Conservation (phyloP, 2,329 filamentous ascomycete genomes). For the Plectosphaerella cucumerina region DNA sequence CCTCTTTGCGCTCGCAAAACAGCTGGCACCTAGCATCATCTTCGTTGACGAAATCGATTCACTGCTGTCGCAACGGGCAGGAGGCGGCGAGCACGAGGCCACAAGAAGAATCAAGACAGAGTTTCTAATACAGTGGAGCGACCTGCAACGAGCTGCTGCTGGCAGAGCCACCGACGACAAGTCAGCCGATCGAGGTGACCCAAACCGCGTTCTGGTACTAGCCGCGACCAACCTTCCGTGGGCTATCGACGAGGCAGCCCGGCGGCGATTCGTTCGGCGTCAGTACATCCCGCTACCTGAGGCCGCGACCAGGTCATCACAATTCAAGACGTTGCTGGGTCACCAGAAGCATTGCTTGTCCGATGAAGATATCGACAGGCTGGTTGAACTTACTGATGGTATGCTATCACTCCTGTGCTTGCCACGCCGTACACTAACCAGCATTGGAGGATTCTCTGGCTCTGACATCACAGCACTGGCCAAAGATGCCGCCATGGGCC, state of each 20-base stretch:
- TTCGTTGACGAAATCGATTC: conserved; percentile 99
- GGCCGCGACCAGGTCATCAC: conserved; percentile 70
- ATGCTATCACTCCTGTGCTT: conserved; percentile 9
- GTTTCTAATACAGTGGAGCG: conserved; percentile 96
- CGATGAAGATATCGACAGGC: conserved; percentile 63
- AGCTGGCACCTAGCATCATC: conserved; percentile 89
- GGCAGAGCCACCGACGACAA: conserved; percentile 68
- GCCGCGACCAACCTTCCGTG: conserved; percentile 95
- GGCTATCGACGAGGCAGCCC: conserved; percentile 95
- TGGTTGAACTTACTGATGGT: conserved; percentile 86
- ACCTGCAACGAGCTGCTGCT: conserved; percentile 85
- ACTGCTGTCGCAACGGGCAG: conserved; percentile 76
- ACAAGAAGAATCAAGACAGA: conserved; percentile 95
- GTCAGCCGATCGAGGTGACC: conserved; percentile 70
- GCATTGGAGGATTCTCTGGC: conserved; percentile 80
- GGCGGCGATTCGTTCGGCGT: conserved; percentile 82
- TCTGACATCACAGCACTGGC: conserved; percentile 95
- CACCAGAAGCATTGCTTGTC: conserved; percentile 82
- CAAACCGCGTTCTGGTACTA: conserved; percentile 84
- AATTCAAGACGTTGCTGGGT: conserved; percentile 73
- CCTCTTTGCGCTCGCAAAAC: conserved; percentile 83
- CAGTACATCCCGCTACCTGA: conserved; percentile 97
- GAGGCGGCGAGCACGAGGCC: conserved; percentile 85
- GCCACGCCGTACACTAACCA: background rate
- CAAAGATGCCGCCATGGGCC: conserved; percentile 98